Evolutionary conservation across 108 stramenopile species (phyloP), one percentile per base, ranked within the genome.

Genomic region (Epithemia pelagica): DNA sequence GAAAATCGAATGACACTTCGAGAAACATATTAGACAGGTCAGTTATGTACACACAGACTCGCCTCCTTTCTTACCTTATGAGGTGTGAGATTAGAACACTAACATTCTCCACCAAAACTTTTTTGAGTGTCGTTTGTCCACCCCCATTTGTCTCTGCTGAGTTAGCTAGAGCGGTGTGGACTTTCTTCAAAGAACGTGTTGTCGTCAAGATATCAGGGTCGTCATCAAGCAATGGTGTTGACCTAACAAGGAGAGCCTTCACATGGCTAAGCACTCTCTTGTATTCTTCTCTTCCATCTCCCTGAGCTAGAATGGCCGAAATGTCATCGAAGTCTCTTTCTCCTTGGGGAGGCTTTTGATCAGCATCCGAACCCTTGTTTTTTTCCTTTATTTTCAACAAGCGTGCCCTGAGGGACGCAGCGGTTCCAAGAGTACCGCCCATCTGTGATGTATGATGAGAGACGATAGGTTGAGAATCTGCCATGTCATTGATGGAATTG

Each of bases 1-100:
- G 82, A 82, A 64, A 89, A 86, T 5, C 66, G 67, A 21, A 90
- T 74, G 30, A 84, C 70, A 28, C 79, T 83, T 62, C 37, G 19
- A 19, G 56, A 60, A 67, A n/a, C n/a, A 64, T n/a, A 56, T 0
- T 2, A 56, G 20, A 19, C 53, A 33, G 30, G 57, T n/a, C n/a
- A n/a, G n/a, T n/a, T n/a, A n/a, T n/a, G n/a, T n/a, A n/a, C n/a
- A n/a, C n/a, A 52, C 21, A 70, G 56, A 0, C 52, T n/a, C n/a
- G n/a, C n/a, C n/a, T n/a, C n/a, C n/a, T n/a, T 54, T 69, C 75
- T 58, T 76, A 78, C 74, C 71, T 67, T 30, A 79, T 72, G 26
- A 81, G 37, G n/a, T 31, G 37, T 54, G 75, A 71, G 18, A 81
- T 68, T 18, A 67, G 61, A 5, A 80, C 62, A 28, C 59, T 66